phyloP scores from a whole-genome alignment of 2,329 filamentous ascomycete species.

The Fusarium sp. region DNA sequence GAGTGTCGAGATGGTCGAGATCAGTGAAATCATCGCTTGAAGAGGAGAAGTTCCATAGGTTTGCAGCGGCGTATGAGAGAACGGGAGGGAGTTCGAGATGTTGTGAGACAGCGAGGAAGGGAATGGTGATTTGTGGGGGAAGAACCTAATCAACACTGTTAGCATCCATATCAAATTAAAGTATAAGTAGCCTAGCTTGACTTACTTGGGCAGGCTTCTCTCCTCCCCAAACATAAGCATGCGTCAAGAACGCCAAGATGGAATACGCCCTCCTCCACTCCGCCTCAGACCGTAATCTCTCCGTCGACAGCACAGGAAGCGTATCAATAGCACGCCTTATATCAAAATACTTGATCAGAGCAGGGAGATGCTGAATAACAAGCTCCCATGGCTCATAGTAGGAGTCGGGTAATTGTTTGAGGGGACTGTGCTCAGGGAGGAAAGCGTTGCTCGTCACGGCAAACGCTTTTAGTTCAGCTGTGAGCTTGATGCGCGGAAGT shows the following conservation, averaged over 20 bases:
- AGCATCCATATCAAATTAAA: not conserved
- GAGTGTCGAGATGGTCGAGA: conserved; percentile 73
- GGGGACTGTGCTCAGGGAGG: conserved; percentile 75
- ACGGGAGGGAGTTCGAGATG: conserved; percentile 85
- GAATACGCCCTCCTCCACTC: conserved; percentile 87
- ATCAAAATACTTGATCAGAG: conserved; percentile 66
- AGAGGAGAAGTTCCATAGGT: conserved; percentile 89
- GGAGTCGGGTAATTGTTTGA: conserved; percentile 69
- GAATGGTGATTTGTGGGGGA: conserved; percentile 79
- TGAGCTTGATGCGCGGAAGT: conserved; percentile 23
- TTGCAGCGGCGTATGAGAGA: conserved; percentile 87
- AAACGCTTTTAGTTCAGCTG: conserved; percentile 48
- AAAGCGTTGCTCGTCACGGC: conserved; percentile 72
- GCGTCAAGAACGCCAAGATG: conserved; percentile 79
- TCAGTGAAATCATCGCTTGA: conserved; percentile 63
- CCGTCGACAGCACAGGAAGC: conserved; percentile 76
- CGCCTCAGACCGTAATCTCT: conserved; percentile 67
- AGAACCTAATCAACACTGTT: conserved; percentile 57
- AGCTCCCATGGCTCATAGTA: conserved; percentile 87
- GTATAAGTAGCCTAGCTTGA: not conserved
- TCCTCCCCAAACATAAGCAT: conserved; percentile 91
- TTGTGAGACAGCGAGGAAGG: conserved; percentile 75
- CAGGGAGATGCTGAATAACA: conserved; percentile 72
- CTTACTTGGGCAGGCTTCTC: conserved; percentile 75
- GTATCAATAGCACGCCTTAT: conserved; percentile 70